Percentiles rank a stretch among this genome's conserved stretches.
Conservation (phyloP, 441 rosid genomes). For the Brassica hybrid region DNA sequence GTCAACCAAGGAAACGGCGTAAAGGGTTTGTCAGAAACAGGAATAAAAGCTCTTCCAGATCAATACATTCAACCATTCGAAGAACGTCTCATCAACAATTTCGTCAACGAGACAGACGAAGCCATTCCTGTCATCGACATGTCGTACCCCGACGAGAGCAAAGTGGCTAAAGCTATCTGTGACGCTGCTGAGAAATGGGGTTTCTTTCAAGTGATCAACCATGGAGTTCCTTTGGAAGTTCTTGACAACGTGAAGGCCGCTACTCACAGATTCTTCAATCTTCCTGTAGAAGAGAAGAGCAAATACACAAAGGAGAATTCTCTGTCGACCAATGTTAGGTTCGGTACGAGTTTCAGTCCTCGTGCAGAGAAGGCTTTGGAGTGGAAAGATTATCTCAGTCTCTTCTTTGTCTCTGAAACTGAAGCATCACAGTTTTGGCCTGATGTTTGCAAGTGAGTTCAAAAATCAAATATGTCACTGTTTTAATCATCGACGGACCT, state of each 20-base stretch:
- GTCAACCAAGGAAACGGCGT: neutral
- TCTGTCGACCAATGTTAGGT: constrained; percentile 37
- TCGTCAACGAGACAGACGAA: constrained; percentile 40
- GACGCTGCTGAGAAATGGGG: constrained; percentile 63
- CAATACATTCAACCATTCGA: constrained; percentile 44
- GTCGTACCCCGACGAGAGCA: constrained; percentile 35
- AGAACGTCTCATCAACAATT: constrained; percentile 43
- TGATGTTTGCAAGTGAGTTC: constrained; percentile 45
- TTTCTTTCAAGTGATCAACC: constrained; percentile 48
- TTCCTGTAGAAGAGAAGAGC: constrained; percentile 48
- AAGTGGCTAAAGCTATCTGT: constrained; percentile 47
- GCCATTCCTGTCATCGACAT: constrained; percentile 44
- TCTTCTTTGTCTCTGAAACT: constrained; percentile 39
- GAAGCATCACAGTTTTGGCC: constrained; percentile 46
- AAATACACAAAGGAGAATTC: constrained; percentile 45
- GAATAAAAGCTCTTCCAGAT: constrained; percentile 44
- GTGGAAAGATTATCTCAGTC: constrained; percentile 58
- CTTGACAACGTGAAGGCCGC: constrained; percentile 42
- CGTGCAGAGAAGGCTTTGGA: constrained; percentile 46
- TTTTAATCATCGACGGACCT: neutral
- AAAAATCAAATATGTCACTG: neutral
- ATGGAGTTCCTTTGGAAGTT: constrained; percentile 43
- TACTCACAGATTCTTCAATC: constrained; percentile 48
- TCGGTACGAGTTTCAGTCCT: constrained; percentile 49
- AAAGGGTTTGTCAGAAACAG: constrained; percentile 29